Base-by-base conservation (phyloP, 176 grass and related monocot species). In the Carex scoparia region DNA sequence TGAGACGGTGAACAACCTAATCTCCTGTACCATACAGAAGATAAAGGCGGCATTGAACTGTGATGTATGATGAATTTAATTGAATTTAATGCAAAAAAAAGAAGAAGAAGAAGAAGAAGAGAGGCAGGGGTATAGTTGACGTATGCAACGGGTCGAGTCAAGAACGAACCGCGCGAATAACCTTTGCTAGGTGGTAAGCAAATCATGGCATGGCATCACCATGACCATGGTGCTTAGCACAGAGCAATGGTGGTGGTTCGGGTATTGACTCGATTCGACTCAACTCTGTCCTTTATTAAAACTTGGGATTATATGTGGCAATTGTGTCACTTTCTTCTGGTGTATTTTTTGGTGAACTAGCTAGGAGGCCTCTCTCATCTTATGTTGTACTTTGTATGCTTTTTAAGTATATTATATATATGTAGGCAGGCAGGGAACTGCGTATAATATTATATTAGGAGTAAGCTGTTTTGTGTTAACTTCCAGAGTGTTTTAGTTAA, bases 241-340 rank as follows among this genome's bases (percentile, higher is more conserved):
- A 66, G 65, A 93, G 95, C 95, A 94, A 95, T 92, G 95, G 93
- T 90, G 91, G 91, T 98, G 95, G 95, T 98, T 98, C 93, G 91
- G 95, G 95, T 89, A 98, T 98, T 98, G 95, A 98, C 93, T 98
- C 69, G 64, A 71, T 8, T 71, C 37, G 68, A 65, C 62, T 65
- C 27, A 27, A 28, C 38, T 69, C 5, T 4, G 14, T 70, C 37
- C 37, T 70, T 69, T 70, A 70, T 40, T 70, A 70, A 37, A 70
- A 70, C 32, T 70, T 40, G 35, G 64, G 64, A 42, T 70, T 70
- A 15, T 70, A 42, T 70, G 37, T 71, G 32, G 68, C 15, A 71
- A n/a, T 74, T 42, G 14, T 4, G 44, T 5, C 84, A 35, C 10
- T 44, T 46, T 46, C 81, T 68, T 79, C 65, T 19, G 2, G 10